phyloP scores from a whole-genome alignment of 2,329 filamentous ascomycete species.

The Epicoccum nigrum region DNA sequence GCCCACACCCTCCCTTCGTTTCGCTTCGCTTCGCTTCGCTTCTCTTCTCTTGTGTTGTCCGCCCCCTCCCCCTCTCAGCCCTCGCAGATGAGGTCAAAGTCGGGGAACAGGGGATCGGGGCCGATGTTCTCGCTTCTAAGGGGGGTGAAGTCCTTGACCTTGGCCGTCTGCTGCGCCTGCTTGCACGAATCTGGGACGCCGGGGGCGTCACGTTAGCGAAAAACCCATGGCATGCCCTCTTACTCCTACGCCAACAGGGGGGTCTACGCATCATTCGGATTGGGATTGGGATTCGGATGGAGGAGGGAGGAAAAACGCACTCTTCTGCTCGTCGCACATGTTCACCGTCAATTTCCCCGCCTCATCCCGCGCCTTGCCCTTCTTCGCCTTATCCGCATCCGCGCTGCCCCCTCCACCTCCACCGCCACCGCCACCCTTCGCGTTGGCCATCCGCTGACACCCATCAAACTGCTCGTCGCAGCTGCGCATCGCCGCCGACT shows the following conservation, averaged over 20 bases:
- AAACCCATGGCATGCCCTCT: background rate
- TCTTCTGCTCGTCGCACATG: conserved; percentile 32
- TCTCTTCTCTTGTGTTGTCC: background rate
- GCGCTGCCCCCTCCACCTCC: background rate
- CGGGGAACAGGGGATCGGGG: conserved; percentile 45
- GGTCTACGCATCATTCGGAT: too few species aligned
- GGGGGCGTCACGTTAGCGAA: background rate
- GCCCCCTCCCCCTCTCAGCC: background rate
- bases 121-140: conserved; percentile 44
- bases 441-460: conserved; percentile 55
- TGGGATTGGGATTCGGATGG: too few species aligned
- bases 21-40: background rate
- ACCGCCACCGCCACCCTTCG: conserved; percentile 22
- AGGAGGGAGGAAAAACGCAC: too few species aligned
- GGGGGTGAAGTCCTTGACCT: conserved; percentile 36
- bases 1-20: background rate
- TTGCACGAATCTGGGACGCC: conserved; percentile 34
- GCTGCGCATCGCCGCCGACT: conserved; percentile 63
- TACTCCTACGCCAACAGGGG: background rate
- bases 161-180: conserved; percentile 33
- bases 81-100: conserved; percentile 48
- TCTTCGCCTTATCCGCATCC: background rate
- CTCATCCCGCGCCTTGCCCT: conserved; percentile 12
- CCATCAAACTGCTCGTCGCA: conserved; percentile 68
- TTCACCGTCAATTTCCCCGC: conserved; percentile 23